Percentiles rank a stretch among this genome's conserved stretches.
These are phyloP conservation scores for Phytomonas sp. DNA, from an alignment of 208 protist species.

Conservation along the genomic window DNA sequence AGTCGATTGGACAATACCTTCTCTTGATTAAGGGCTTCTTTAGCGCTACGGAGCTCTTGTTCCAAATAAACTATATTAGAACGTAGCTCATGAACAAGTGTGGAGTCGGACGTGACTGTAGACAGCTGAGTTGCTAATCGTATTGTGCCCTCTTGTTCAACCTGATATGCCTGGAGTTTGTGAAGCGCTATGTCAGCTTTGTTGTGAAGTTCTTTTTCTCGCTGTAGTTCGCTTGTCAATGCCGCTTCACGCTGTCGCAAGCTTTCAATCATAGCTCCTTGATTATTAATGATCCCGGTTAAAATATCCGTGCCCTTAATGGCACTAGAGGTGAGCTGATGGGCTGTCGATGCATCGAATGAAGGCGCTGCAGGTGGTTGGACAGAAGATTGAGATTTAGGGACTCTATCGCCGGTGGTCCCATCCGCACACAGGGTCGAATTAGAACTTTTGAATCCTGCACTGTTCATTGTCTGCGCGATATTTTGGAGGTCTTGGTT, in stretches of 20 bases:
- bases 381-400: neutral
- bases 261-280: slow-evolving; percentile 70
- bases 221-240: slow-evolving; percentile 53
- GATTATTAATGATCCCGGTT: slow-evolving; percentile 51
- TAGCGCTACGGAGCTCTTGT: slow-evolving; percentile 40
- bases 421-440: neutral
- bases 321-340: slow-evolving; percentile 3
- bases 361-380: neutral
- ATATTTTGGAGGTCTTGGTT: slow-evolving; percentile 23
- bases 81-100: slow-evolving; percentile 57
- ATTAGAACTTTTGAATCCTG: neutral
- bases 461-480: neutral
- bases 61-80: slow-evolving; percentile 42
- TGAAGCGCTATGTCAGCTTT: slow-evolving; percentile 35
- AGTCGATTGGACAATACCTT: slow-evolving; percentile 28
- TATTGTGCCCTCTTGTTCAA: slow-evolving; percentile 56
- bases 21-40: slow-evolving; percentile 48
- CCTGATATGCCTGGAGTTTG: slow-evolving; percentile 23
- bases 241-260: slow-evolving; percentile 60
- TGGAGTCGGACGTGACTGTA: slow-evolving; percentile 20
- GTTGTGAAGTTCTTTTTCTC: slow-evolving; percentile 26
- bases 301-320: slow-evolving; percentile 24
- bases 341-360: neutral
- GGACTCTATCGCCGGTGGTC: neutral
- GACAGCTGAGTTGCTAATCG: slow-evolving; percentile 30